These are phyloP conservation scores for Eucalyptus urophylla DNA, from an alignment of 345 rosid genomes.

Conservation along the genomic window DNA sequence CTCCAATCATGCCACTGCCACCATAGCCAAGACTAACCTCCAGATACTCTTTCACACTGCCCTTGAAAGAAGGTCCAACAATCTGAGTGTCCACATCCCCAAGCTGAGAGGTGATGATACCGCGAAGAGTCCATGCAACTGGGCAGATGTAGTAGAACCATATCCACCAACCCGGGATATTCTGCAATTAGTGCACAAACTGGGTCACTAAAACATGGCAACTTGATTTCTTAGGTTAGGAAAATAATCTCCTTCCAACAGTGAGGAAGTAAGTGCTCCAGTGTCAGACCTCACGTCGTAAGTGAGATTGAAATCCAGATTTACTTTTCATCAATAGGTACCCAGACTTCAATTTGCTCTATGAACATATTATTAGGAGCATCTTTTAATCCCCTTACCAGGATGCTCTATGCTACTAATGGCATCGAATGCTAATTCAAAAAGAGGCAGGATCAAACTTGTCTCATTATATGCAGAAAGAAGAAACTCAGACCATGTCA, in stretches of 20 bases:
- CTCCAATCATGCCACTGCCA: conserved; percentile 24
- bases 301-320: background rate
- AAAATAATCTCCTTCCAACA: background rate
- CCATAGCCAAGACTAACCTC: conserved; percentile 30
- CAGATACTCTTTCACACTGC: conserved; percentile 55
- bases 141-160: conserved; percentile 90
- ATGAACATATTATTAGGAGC: background rate
- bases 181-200: conserved; percentile 14
- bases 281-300: background rate
- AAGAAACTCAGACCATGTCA: background rate
- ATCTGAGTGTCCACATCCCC: conserved; percentile 65
- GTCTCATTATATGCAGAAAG: background rate
- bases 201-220: background rate
- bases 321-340: background rate
- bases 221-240: background rate
- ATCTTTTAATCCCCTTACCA: background rate
- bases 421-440: background rate
- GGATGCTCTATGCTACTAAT: background rate
- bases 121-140: conserved; percentile 76
- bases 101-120: conserved; percentile 66
- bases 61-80: conserved; percentile 33
- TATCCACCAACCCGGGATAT: conserved; percentile 87
- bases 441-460: background rate
- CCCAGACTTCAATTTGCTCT: background rate
- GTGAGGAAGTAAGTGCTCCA: background rate